A percentile compares a stretch with the other conserved stretches of the same genome.
phyloP scores from a whole-genome alignment of 2,329 filamentous ascomycete genomes.

The Arachnopeziza araneosa region DNA sequence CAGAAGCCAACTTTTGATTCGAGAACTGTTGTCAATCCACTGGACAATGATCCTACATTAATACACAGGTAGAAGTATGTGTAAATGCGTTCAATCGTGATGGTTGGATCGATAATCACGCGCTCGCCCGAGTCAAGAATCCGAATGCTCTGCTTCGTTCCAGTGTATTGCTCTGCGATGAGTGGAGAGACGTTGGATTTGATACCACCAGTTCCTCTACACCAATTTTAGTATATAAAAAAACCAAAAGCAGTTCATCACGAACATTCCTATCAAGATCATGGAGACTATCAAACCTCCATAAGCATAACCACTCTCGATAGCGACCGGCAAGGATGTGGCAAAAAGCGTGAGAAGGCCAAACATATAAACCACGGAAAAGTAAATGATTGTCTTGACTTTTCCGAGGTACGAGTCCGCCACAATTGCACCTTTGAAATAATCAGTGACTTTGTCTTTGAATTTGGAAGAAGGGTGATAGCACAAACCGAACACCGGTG shows the following conservation, averaged over 20 bases:
- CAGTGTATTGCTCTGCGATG: conserved; percentile 51
- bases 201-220: conserved; percentile 42
- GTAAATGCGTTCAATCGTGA: conserved; percentile 45
- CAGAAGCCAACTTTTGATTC: conserved; percentile 44
- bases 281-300: conserved; percentile 48
- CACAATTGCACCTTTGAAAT: conserved; percentile 38
- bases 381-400: conserved; percentile 54
- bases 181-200: conserved; percentile 63
- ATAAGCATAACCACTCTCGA: conserved; percentile 38
- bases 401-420: conserved; percentile 54
- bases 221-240: background rate
- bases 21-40: conserved; percentile 36
- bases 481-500: conserved; percentile 4
- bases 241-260: background rate
- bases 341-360: conserved; percentile 50
- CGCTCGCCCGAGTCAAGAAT: conserved; percentile 48
- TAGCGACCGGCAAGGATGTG: conserved; percentile 45
- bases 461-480: background rate
- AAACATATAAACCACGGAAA: conserved; percentile 41
- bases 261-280: conserved; percentile 36
- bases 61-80: conserved; percentile 60
- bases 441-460: conserved; percentile 1
- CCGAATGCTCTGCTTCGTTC: conserved; percentile 39
- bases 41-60: conserved; percentile 55
- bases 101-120: conserved; percentile 54